phyloP scores from a whole-genome alignment of 1,284 basidiomycete genomes.

The Pseudozyma tsukubaensis region DNA sequence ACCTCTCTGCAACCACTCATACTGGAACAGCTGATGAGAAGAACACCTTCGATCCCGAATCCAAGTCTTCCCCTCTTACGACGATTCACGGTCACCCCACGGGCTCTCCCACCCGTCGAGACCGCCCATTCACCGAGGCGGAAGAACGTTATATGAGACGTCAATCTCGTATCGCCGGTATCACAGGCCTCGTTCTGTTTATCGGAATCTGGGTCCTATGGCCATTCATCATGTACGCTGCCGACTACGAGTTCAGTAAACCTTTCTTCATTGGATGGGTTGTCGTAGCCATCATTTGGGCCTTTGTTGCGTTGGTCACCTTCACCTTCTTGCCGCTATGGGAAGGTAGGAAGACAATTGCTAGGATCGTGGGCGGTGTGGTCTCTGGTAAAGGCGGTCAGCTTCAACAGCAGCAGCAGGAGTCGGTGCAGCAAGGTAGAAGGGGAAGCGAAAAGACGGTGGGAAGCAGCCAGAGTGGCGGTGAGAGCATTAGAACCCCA shows the following conservation, averaged over 20 bases:
- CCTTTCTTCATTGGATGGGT: constrained; percentile 65
- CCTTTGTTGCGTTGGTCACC: constrained; percentile 44
- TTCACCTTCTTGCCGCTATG: constrained; percentile 45
- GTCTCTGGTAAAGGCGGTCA: not conserved
- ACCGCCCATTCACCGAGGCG: constrained; percentile 15
- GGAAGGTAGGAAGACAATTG: constrained; percentile 27
- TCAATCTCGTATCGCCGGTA: constrained; percentile 26
- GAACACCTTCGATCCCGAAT: not conserved
- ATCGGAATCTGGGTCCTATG: constrained; percentile 63
- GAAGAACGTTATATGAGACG: constrained; percentile 31
- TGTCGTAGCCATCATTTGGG: constrained; percentile 62
- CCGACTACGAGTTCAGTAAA: constrained; percentile 58
- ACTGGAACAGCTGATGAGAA: not conserved
- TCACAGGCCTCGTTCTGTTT: constrained; percentile 40
- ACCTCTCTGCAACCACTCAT: not conserved
- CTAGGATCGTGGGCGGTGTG: constrained; percentile 10
- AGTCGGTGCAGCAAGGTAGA: not conserved
- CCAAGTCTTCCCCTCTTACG: not conserved
- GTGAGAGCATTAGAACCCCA: not conserved
- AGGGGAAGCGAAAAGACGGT: constrained; percentile 2
- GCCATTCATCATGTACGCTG: constrained; percentile 65
- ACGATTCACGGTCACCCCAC: not conserved
- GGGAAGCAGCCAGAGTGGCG: not conserved
- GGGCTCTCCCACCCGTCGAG: not conserved
- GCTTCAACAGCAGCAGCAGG: not conserved